Base-by-base conservation (phyloP, 2,329 filamentous ascomycete genomes). In the Rosellinia necatrix region DNA sequence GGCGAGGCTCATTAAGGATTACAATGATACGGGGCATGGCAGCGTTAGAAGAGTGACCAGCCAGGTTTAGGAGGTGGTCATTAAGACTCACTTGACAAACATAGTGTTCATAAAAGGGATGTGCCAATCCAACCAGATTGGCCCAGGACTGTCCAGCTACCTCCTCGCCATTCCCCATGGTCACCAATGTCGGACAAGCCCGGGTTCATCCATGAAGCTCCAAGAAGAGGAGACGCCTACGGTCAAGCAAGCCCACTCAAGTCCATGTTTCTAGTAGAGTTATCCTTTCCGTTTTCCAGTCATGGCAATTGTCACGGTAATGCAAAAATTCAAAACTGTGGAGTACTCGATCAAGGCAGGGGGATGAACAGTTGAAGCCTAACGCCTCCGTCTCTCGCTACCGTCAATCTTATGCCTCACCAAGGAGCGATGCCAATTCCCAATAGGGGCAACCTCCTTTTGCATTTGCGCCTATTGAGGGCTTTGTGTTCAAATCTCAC, bases 91-190 rank as follows among this genome's bases (percentile, higher is more conserved):
- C 15, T 43, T 38, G 19, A 32, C 25, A 37, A 50, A 46, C 12
- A 44, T 53, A 53, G 40, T 29, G 34, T 59, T 56, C 56, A 52
- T 46, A 47, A 49, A n/a, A 47, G 17, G 22, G 41, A 22, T 21
- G 25, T 44, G 15, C 29, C 43, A 12, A 27, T 51, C 19, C 13
- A 30, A 38, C 17, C n/a, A 21, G 30, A 35, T 15, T 19, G 47
- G 37, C 30, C 12, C 12, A 38, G 35, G 32, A 46, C 42, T 34
- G 29, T 42, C 17, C 19, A 49, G 38, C 27, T 34, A 15, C 34
- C 37, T 35, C 19, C n/a, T 9, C 24, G 43, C 7, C 19, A 43
- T 22, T 13, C 10, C 32, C n/a, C 37, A 24, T 4, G 9, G 22
- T 19, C 32, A 25, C 10, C 17, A 35, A 41, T 22, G 21, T 32